Conservation (phyloP, 352 stramenopile genomes). For the Phytophthora macrochlamydospora region DNA sequence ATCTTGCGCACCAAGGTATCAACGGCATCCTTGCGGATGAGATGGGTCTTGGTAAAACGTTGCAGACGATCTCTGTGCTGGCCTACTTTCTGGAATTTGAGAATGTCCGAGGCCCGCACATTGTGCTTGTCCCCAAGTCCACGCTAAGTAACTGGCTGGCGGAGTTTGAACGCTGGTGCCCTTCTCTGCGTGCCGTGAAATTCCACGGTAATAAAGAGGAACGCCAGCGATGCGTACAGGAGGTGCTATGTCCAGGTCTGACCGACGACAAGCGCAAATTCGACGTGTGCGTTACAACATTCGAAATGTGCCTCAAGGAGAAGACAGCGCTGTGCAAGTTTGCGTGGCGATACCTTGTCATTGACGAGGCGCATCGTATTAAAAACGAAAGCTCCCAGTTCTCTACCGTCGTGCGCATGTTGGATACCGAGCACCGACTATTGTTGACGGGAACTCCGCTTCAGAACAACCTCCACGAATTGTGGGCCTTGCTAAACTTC, state of each 20-base stretch:
- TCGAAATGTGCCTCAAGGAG: slow-evolving; percentile 95
- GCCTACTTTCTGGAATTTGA: slow-evolving; percentile 87
- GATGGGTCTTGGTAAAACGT: slow-evolving; percentile 98
- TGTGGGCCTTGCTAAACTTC: slow-evolving; percentile 95
- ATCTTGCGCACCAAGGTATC: slow-evolving; percentile 98
- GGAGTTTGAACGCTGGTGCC: slow-evolving; percentile 94
- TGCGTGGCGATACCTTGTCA: slow-evolving; percentile 89
- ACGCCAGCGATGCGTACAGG: slow-evolving; percentile 78
- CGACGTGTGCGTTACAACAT: slow-evolving; percentile 97
- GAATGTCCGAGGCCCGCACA: slow-evolving; percentile 88
- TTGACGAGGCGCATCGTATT: slow-evolving; percentile 89
- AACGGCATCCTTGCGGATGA: slow-evolving; percentile 99
- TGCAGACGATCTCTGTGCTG: slow-evolving; percentile 92
- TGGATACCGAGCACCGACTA: slow-evolving; percentile 85
- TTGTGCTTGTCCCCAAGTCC: slow-evolving; percentile 95
- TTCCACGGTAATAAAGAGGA: slow-evolving; percentile 94
- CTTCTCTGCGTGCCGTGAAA: slow-evolving; percentile 90
- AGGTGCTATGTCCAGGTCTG: slow-evolving; percentile 90
- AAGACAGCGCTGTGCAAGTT: slow-evolving; percentile 90
- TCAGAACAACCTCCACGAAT: slow-evolving; percentile 96
- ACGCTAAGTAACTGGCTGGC: slow-evolving; percentile 95
- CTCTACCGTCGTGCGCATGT: slow-evolving; percentile 81
- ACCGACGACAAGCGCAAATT: slow-evolving; percentile 94
- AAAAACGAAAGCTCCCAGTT: slow-evolving; percentile 92
- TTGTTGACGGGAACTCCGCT: slow-evolving; percentile 95